Evolutionary conservation across 805 yeast species (phyloP).

Genomic region (Kregervanrija pseudodelftensis): DNA sequence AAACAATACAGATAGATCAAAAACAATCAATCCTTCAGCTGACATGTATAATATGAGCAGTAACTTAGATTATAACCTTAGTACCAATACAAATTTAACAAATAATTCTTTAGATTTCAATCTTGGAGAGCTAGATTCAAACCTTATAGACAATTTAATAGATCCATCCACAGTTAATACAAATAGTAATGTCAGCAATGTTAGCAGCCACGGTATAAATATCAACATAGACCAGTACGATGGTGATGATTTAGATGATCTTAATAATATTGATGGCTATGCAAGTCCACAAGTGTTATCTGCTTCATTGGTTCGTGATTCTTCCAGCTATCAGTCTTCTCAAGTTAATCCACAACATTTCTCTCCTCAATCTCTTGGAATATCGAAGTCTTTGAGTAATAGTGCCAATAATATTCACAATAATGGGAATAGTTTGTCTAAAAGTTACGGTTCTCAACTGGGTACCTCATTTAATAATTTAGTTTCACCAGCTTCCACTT

Average conservation of each 20-base stretch:
- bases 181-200: too few relatives aligned
- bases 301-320: neutral
- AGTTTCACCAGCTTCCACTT: constrained; percentile 29
- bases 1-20: neutral
- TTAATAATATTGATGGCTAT: neutral
- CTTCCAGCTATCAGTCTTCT: neutral
- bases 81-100: too few relatives aligned
- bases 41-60: too few relatives aligned
- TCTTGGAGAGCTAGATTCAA: too few relatives aligned
- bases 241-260: too few relatives aligned
- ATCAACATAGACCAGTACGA: too few relatives aligned
- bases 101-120: too few relatives aligned
- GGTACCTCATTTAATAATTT: constrained; percentile 26
- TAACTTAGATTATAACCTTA: too few relatives aligned
- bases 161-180: too few relatives aligned
- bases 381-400: constrained; percentile 1
- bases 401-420: too few relatives aligned
- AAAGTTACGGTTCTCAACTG: constrained; percentile 24
- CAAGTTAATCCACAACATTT: constrained; percentile 18
- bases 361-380: constrained; percentile 23
- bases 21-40: neutral
- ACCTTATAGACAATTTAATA: too few relatives aligned
- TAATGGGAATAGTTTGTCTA: constrained; percentile 7
- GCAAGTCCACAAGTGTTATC: constrained; percentile 1
- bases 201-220: too few relatives aligned